Evolutionary conservation across 371 early-diverging fungal species (phyloP).

Genomic region (Actinomortierella wolfii): DNA sequence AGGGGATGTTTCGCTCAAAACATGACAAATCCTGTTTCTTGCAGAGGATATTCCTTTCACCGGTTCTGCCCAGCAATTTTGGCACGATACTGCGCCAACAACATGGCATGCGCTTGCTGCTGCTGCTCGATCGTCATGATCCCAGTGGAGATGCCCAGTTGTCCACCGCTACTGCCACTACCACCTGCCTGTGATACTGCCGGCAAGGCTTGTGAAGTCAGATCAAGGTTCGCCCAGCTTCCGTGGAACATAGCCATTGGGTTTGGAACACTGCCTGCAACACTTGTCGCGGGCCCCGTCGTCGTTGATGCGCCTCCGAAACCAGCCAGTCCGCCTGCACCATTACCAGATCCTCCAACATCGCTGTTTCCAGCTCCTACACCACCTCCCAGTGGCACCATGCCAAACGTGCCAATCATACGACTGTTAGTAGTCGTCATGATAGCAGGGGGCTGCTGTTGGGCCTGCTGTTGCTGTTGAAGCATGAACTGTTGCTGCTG

Average conservation of each 20-base stretch:
- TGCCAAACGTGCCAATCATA: constrained; percentile 16
- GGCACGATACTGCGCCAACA: constrained; percentile 41
- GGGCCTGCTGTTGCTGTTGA: constrained; percentile 19
- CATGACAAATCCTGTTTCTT: too few relatives aligned
- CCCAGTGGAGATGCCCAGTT: constrained; percentile 42
- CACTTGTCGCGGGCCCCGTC: constrained; percentile 11
- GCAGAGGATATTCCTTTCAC: too few relatives aligned
- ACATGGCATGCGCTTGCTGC: constrained; percentile 46
- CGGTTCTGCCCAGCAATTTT: constrained; percentile 40
- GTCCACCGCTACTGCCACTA: constrained; percentile 7
- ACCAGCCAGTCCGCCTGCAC: constrained; percentile 15
- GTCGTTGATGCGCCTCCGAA: neutral
- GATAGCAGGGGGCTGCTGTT: constrained; percentile 26
- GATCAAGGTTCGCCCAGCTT: constrained; percentile 43
- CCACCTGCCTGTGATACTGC: constrained; percentile 15
- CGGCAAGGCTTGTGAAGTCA: constrained; percentile 32
- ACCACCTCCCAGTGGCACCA: too few relatives aligned
- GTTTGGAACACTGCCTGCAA: constrained; percentile 30
- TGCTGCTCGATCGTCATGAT: constrained; percentile 47
- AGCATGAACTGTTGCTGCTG: constrained; percentile 23
- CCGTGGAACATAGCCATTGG: constrained; percentile 47
- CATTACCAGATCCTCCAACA: constrained; percentile 13
- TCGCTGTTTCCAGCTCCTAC: too few relatives aligned
- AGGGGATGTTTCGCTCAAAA: too few relatives aligned
- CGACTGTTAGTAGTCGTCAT: constrained; percentile 46